Evolutionary conservation across 768 basidiomycete genomes (phyloP).

Genomic region (Cystofilobasidium macerans): DNA sequence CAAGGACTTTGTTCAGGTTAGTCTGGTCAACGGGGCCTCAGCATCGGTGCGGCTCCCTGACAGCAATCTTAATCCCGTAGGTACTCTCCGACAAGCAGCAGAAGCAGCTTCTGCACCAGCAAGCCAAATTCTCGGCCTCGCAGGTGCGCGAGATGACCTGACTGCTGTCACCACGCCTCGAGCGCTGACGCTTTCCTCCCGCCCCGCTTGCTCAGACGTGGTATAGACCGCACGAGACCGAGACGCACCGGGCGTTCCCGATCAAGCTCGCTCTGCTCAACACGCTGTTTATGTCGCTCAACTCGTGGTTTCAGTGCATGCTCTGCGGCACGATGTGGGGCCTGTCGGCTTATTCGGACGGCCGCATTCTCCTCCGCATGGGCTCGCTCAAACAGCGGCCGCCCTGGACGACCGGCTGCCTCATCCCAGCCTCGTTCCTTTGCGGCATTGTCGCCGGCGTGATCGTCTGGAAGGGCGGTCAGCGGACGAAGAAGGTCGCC

Average conservation of each 20-base stretch:
- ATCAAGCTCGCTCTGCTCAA: conserved; percentile 23
- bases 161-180: not conserved
- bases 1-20: conserved; percentile 35
- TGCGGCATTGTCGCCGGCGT: conserved; percentile 64
- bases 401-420: conserved; percentile 43
- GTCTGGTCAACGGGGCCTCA: not conserved
- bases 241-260: conserved; percentile 19
- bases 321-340: conserved; percentile 74
- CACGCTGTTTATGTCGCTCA: conserved; percentile 40
- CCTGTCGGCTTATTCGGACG: conserved; percentile 38
- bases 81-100: conserved; percentile 37
- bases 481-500: conserved; percentile 54
- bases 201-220: conserved; percentile 7
- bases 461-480: conserved; percentile 62
- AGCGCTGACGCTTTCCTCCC: not conserved
- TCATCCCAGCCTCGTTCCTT: conserved; percentile 63
- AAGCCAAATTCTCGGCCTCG: conserved; percentile 35
- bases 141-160: conserved; percentile 30
- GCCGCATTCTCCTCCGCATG: conserved; percentile 24
- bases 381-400: conserved; percentile 33
- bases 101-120: conserved; percentile 34
- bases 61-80: conserved; percentile 9
- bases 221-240: conserved; percentile 25
- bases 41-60: too few relatives aligned
- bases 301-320: conserved; percentile 69